Conservation (phyloP, 1,284 basidiomycete species). For the Baeospora myosura region DNA sequence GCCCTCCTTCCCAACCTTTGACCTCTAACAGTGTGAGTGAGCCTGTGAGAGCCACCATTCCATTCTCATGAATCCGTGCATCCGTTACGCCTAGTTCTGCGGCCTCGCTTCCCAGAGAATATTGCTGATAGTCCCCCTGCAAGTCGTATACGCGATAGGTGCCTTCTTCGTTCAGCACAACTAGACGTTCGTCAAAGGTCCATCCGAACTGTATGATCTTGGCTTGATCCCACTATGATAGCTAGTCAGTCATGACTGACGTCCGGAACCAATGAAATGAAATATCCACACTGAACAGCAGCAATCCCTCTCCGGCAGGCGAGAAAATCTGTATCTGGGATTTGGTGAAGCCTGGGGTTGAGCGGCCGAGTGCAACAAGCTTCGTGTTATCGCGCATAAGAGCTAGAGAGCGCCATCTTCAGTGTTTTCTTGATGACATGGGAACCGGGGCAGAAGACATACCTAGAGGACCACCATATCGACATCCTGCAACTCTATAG, state of each 20-base stretch:
- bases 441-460: slow-evolving; percentile 14
- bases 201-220: slow-evolving; percentile 79
- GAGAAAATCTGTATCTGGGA: slow-evolving; percentile 76
- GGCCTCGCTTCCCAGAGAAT: slow-evolving; percentile 80
- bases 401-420: slow-evolving; percentile 38
- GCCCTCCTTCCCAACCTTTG: slow-evolving; percentile 76
- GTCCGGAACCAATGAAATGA: slow-evolving; percentile 14
- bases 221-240: slow-evolving; percentile 72
- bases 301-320: slow-evolving; percentile 59
- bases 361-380: slow-evolving; percentile 67
- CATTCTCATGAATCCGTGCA: slow-evolving; percentile 79
- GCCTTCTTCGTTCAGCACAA: slow-evolving; percentile 89
- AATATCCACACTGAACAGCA: slow-evolving; percentile 64
- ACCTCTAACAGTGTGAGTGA: slow-evolving; percentile 76
- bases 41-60: slow-evolving; percentile 81
- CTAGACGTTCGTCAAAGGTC: slow-evolving; percentile 74
- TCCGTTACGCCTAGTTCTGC: slow-evolving; percentile 81
- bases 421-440: slow-evolving; percentile 6
- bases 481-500: slow-evolving; percentile 76
- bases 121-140: slow-evolving; percentile 77
- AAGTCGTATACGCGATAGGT: slow-evolving; percentile 87
- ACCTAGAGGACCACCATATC: slow-evolving; percentile 88
- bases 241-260: slow-evolving; percentile 6
- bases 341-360: slow-evolving; percentile 56
- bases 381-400: slow-evolving; percentile 83